These are phyloP conservation scores for Tetrastigma voinierianum DNA, from an alignment of 164 flowering plant genomes.

Conservation along the genomic window DNA sequence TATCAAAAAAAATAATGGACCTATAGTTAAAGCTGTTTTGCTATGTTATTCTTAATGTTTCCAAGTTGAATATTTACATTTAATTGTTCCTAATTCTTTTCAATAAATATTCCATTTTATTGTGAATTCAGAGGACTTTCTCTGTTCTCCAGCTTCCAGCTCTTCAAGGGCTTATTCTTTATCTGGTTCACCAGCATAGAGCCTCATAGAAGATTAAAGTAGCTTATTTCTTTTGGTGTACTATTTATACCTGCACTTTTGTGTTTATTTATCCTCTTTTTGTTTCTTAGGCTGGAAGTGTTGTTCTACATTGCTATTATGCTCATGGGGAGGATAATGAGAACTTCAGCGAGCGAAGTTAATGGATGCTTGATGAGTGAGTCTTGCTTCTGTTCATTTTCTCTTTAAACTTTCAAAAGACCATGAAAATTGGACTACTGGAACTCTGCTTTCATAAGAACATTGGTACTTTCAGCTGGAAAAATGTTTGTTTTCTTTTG, in stretches of 20 bases:
- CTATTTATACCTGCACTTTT: not conserved
- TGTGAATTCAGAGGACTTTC: not conserved
- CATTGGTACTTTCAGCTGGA: no score
- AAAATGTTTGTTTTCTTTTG: no score
- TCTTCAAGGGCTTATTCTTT: not conserved
- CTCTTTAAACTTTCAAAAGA: not conserved
- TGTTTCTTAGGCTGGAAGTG: conserved; percentile 67
- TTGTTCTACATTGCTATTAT: conserved; percentile 92
- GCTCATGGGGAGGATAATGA: conserved; percentile 94
- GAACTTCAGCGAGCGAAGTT: conserved; percentile 87
- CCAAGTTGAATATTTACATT: not conserved
- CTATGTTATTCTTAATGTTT: not conserved
- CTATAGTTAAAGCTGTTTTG: no score
- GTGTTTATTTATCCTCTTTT: conserved; percentile 4
- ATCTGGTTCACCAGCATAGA: not conserved
- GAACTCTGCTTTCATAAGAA: no score
- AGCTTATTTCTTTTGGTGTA: not conserved
- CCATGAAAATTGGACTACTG: no score
- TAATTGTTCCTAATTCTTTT: not conserved
- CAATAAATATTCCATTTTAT: not conserved
- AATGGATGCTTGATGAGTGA: conserved; percentile 96
- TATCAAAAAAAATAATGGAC: no score
- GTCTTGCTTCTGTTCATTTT: conserved; percentile 20
- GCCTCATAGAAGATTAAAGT: not conserved
- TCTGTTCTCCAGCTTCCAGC: no score